Base-by-base conservation (phyloP, 2,329 filamentous ascomycete genomes). In the Cladosporium sp. region DNA sequence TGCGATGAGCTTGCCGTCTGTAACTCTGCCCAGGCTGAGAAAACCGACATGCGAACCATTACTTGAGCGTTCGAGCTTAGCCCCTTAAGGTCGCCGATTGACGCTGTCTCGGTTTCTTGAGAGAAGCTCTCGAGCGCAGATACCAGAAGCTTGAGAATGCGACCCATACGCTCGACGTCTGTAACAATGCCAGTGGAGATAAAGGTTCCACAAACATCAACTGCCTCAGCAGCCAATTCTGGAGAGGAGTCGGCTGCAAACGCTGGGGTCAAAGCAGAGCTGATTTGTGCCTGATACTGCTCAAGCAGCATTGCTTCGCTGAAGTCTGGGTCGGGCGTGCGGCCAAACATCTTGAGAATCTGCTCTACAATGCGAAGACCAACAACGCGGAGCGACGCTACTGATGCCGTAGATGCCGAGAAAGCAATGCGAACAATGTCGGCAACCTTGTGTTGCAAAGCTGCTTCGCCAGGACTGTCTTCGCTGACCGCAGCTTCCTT, bases 221-320 rank as follows among this genome's bases (percentile, higher is more conserved):
- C 92, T 18, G 96, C 95, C 76, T 97, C 94, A 0, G 95, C 93
- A 8, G 95, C 96, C 18, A 99, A 84, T 77, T 99, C 95, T 0
- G 96, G 93, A 0, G 94, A 97, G 0, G 95, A 99, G 77, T 99
- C 95, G 3, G 90, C 90, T 0, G 95, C 93, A 79, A 99, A 99
- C 0, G 95, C 96, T 3, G 95, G 95, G 0, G 96, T 99, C 68
- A 99, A 84, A 0, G 95, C 95, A 21, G 95, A 98, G 73, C 93
- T 93, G 75, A 99, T 99, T 76, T 99, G 95, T 5, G 95, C 95
- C 79, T 99, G 96, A 74, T 99, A 99, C 78, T 99, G 95, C 78
- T 99, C 96, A 4, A 99, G 85, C 18, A 99, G 84, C 80, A 96
- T 96, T 0, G 92, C 95, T 79, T 99, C 95, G n/a, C 94, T 88